Conservation (phyloP, 495 filamentous ascomycete species). For the Neurospora hispaniola region DNA sequence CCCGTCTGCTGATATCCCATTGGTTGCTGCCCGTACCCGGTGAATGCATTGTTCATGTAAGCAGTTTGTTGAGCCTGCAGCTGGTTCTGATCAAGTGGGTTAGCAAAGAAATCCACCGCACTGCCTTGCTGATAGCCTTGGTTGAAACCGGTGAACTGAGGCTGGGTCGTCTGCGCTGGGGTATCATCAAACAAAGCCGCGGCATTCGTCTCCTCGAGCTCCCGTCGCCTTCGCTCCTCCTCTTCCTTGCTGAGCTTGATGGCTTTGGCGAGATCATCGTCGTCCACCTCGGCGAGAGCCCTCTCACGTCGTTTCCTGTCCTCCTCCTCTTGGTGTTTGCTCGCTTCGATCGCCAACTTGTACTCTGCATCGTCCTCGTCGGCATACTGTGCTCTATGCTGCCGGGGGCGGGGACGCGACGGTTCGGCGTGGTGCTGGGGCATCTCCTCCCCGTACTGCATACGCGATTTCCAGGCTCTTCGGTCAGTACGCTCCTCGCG, state of each 20-base stretch:
- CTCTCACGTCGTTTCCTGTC: conserved; percentile 69
- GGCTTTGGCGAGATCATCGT: conserved; percentile 86
- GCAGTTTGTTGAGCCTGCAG: conserved; percentile 71
- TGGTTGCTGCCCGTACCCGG: conserved; percentile 23
- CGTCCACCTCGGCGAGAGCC: conserved; percentile 49
- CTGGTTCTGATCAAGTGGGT: conserved; percentile 65
- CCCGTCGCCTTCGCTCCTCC: conserved; percentile 71
- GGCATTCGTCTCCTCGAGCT: conserved; percentile 85
- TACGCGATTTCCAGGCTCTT: conserved; percentile 92
- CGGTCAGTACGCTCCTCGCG: conserved; percentile 85
- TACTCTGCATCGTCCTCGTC: conserved; percentile 94
- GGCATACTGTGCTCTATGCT: conserved; percentile 20
- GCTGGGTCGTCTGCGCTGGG: conserved; percentile 43
- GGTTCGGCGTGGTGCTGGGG: conserved; percentile 30
- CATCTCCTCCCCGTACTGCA: conserved; percentile 50
- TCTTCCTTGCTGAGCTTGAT: conserved; percentile 95
- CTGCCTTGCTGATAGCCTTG: conserved; percentile 94
- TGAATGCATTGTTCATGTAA: conserved; percentile 77
- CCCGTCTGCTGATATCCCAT: conserved; percentile 51
- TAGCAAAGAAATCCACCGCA: conserved; percentile 93
- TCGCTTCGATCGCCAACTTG: conserved; percentile 86
- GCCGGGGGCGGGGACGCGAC: conserved; percentile 33
- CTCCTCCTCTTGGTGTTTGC: conserved; percentile 91
- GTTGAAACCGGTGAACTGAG: conserved; percentile 81
- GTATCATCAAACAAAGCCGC: conserved; percentile 80